Conservation (phyloP, 1,139 yeast species). For the Magnusiomyces suaveolens region DNA sequence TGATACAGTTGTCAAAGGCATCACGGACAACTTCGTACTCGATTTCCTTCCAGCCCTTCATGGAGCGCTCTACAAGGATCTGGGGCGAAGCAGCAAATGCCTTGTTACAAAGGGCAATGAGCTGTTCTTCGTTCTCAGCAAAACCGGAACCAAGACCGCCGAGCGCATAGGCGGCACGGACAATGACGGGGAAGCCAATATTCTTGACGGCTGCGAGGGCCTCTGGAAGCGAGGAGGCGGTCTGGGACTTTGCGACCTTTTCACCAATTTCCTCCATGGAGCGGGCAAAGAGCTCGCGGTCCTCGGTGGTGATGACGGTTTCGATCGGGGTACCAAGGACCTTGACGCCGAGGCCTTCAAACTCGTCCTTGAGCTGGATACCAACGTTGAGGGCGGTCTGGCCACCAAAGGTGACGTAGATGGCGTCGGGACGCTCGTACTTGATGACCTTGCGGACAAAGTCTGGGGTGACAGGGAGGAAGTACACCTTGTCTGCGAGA, state of each 20-base stretch:
- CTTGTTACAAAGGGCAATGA: constrained; percentile 78
- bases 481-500: constrained; percentile 93
- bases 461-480: constrained; percentile 94
- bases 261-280: constrained; percentile 89
- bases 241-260: constrained; percentile 93
- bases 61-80: constrained; percentile 85
- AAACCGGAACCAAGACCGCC: constrained; percentile 99
- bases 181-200: constrained; percentile 93
- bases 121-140: constrained; percentile 72
- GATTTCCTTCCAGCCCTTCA: constrained; percentile 99
- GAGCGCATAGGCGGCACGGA: constrained; percentile 92
- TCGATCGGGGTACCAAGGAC: constrained; percentile 95
- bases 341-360: constrained; percentile 82
- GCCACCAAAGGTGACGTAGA: constrained; percentile 92
- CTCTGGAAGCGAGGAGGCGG: constrained; percentile 87
- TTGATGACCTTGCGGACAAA: constrained; percentile 89
- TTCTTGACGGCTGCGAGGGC: constrained; percentile 78
- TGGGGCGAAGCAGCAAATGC: constrained; percentile 88
- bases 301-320: constrained; percentile 93
- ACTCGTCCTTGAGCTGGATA: constrained; percentile 89
- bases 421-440: constrained; percentile 93
- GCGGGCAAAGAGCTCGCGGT: constrained; percentile 89
- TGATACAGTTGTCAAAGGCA: constrained; percentile 93
- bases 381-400: constrained; percentile 97
- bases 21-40: constrained; percentile 99